These are phyloP conservation scores for Fusarium pilosicola DNA, from an alignment of 2,329 filamentous ascomycete genomes.

Conservation along the genomic window DNA sequence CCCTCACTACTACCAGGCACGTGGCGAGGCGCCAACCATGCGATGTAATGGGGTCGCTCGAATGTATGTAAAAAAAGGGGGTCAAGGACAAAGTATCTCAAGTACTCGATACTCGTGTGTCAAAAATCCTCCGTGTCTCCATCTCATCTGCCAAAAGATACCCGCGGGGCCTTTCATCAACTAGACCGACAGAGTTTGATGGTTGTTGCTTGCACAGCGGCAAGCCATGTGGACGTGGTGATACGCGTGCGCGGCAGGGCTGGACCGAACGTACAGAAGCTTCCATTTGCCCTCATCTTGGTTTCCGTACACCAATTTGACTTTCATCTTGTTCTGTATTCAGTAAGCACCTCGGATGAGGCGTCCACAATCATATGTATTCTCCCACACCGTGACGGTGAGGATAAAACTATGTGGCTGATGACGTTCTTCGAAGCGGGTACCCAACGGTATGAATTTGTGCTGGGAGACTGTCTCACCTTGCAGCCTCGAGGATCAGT, in stretches of 20 bases:
- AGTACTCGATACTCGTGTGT: slow-evolving; percentile 29
- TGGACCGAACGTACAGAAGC: slow-evolving; percentile 3
- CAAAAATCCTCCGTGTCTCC: background rate
- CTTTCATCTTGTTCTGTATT: slow-evolving; percentile 1
- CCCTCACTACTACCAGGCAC: slow-evolving; percentile 24
- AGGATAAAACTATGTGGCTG: slow-evolving; percentile 15
- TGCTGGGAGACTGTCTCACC: slow-evolving; percentile 3
- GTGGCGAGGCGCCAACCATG: slow-evolving; percentile 40
- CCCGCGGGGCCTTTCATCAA: background rate
- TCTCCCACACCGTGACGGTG: slow-evolving; percentile 1
- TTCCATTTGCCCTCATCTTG: slow-evolving; percentile 4
- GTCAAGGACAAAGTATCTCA: slow-evolving; percentile 19
- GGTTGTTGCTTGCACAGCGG: slow-evolving; percentile 11
- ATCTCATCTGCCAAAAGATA: background rate
- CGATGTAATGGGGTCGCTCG: background rate
- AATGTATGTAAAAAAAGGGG: slow-evolving; percentile 18
- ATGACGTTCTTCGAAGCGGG: slow-evolving; percentile 6
- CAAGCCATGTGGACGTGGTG: slow-evolving; percentile 26
- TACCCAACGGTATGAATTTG: background rate
- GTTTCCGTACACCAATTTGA: slow-evolving; percentile 6
- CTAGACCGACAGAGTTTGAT: slow-evolving; percentile 15
- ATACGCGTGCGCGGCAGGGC: slow-evolving; percentile 18
- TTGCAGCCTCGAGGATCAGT: background rate
- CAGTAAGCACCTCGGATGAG: slow-evolving; percentile 12
- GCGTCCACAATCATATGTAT: background rate